Base-by-base conservation (phyloP, 2,329 filamentous ascomycete genomes). In the Ilyonectria sp. region DNA sequence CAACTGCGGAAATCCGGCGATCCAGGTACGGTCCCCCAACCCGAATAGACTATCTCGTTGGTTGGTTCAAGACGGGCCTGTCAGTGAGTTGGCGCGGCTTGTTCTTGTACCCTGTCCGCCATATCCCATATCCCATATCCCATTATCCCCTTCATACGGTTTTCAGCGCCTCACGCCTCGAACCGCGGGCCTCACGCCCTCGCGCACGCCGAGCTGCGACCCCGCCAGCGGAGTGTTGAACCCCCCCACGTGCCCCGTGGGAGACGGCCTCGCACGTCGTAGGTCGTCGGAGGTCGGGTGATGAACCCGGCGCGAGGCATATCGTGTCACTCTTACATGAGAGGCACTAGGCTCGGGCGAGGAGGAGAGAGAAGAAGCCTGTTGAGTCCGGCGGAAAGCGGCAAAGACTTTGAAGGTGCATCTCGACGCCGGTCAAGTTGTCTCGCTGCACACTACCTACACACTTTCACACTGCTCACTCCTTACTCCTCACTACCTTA, bases 261-360 rank as follows among this genome's bases (percentile, higher is more conserved):
- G 70, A 75, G 71, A 70, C 66, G 69, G 65, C 58, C 60, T 75
- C 54, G 70, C 64, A 63, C 56, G 71, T 43, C 29, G 55, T 33
- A 54, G 54, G 31, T 63, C 43, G 62, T 67, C 61, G 56, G 61
- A 57, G 68, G 70, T 74, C 71, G 69, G 73, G 67, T 73, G 71
- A 75, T 60, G 67, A 60, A 63, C 57, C 47, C 61, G 69, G 69
- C 62, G 63, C 47, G 70, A 60, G 56, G 50, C 60, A 63, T 69
- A 70, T 71, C 72, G 70, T 72, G 68, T 71, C 64, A 71, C 63
- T 74, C 66, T 73, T 69, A 71, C 72, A 69, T 69, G 69, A 68
- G 56, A 29, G 26, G 49, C 43, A 56, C 52, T 37, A 33, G 10
- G 21, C n/a, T 23, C 58, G 64, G 60, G 56, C 37, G 56, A 65